These are phyloP conservation scores for Eucalyptus urophylla DNA, from an alignment of 345 rosid genomes.

Conservation along the genomic window DNA sequence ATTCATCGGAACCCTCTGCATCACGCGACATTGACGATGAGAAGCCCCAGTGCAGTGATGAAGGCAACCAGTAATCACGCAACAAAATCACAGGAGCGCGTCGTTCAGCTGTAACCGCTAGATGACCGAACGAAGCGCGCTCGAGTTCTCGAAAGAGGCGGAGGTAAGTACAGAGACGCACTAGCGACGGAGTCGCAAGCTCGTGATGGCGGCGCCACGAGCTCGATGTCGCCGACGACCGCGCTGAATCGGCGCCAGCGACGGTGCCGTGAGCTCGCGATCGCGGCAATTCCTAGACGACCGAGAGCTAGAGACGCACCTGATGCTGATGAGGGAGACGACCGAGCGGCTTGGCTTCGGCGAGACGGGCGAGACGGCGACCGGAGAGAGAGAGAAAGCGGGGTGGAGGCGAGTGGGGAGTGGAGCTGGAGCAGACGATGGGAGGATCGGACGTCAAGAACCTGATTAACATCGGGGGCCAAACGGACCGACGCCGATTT, in stretches of 20 bases:
- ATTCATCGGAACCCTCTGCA: neutral
- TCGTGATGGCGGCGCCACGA: neutral
- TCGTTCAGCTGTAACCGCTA: neutral
- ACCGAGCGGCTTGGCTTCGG: neutral
- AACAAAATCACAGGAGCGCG: neutral
- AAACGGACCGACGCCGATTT: neutral
- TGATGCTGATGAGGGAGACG: neutral
- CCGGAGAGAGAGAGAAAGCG: neutral
- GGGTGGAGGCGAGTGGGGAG: neutral
- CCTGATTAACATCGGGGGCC: neutral
- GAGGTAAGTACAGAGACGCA: neutral
- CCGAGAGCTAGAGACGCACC: neutral
- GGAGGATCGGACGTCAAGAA: neutral
- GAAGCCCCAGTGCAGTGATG: neutral
- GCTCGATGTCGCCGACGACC: neutral
- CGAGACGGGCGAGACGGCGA: neutral
- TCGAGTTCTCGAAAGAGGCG: neutral
- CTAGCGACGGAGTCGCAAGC: neutral
- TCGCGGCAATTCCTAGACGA: neutral
- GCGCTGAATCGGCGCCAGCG: neutral
- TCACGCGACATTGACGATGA: neutral
- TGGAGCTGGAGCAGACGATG: neutral
- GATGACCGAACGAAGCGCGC: neutral
- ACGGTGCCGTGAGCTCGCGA: neutral
- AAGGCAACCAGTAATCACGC: neutral